A percentile compares a stretch with the other conserved stretches of the same genome.
Evolutionary conservation across 1,284 basidiomycete species (phyloP).

Genomic region (Mrakiaceae sp.): DNA sequence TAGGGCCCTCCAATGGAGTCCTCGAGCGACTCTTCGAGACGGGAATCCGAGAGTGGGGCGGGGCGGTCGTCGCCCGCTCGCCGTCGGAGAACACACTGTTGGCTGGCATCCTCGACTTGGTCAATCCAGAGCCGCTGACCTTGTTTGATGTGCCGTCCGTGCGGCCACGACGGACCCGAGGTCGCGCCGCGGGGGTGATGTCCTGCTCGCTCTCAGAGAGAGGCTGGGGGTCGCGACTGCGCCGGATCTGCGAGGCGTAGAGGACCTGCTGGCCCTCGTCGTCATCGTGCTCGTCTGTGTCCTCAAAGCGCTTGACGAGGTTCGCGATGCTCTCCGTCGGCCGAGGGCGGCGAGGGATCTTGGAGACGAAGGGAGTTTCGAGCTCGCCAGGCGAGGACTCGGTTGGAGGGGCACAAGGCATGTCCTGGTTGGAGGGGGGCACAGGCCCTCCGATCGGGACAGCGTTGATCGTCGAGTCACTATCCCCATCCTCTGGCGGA

Average conservation of each 20-base stretch:
- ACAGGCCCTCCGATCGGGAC: conserved; percentile 21
- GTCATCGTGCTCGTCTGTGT: conserved; percentile 26
- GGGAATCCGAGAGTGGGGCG: background rate
- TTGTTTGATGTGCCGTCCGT: conserved; percentile 6
- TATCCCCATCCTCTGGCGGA: conserved; percentile 35
- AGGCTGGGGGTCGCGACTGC: conserved; percentile 7
- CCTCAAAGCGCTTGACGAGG: conserved; percentile 69
- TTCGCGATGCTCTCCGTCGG: conserved; percentile 56
- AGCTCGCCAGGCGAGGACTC: too few species aligned
- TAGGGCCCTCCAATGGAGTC: too few species aligned
- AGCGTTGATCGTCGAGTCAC: conserved; percentile 83
- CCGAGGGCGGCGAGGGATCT: conserved; percentile 51
- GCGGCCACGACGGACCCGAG: conserved; percentile 4
- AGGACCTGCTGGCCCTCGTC: conserved; percentile 3
- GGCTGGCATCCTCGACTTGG: background rate
- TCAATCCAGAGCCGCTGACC: background rate
- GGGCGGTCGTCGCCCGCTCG: background rate
- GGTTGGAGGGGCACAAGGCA: too few species aligned
- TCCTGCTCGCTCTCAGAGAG: conserved; percentile 34
- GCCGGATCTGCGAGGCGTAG: conserved; percentile 1
- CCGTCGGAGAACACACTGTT: background rate
- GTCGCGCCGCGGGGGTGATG: conserved; percentile 1
- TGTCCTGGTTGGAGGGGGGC: too few species aligned
- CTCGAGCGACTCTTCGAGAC: background rate
- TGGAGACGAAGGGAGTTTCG: conserved; percentile 40